Evolutionary conservation across 2,329 filamentous ascomycete genomes (phyloP).

Genomic region (Diaporthe nobilis): DNA sequence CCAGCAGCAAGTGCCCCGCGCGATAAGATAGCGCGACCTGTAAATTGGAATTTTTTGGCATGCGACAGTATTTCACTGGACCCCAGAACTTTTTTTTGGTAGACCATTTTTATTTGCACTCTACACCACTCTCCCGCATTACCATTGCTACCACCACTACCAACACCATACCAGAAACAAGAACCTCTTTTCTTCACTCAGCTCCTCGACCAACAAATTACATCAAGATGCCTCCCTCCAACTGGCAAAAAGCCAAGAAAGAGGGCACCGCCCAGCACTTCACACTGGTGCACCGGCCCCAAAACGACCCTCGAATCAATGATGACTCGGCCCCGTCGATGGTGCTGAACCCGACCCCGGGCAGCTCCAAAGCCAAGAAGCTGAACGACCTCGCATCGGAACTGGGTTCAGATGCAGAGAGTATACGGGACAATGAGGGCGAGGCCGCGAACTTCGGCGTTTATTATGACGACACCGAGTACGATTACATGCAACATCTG

Average conservation of each 20-base stretch:
- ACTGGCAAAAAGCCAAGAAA: constrained; percentile 73
- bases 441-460: constrained; percentile 95
- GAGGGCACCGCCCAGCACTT: constrained; percentile 83
- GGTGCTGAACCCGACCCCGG: constrained; percentile 82
- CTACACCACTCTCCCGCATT: neutral
- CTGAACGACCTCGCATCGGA: constrained; percentile 83
- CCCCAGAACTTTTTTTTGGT: constrained; percentile 11
- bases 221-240: constrained; percentile 49
- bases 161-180: neutral
- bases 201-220: neutral
- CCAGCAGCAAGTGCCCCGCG: constrained; percentile 13
- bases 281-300: constrained; percentile 93
- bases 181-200: neutral
- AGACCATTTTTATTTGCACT: neutral
- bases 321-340: constrained; percentile 90
- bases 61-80: neutral
- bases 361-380: constrained; percentile 70
- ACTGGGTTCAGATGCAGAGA: constrained; percentile 75
- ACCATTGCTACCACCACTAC: neutral
- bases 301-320: constrained; percentile 97
- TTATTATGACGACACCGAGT: constrained; percentile 94
- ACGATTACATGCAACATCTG: constrained; percentile 99
- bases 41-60: constrained; percentile 33
- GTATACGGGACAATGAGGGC: constrained; percentile 89
- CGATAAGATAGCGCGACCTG: constrained; percentile 37